Base-by-base conservation (phyloP, 495 filamentous ascomycete species). In the Annulohypoxylon stygium region DNA sequence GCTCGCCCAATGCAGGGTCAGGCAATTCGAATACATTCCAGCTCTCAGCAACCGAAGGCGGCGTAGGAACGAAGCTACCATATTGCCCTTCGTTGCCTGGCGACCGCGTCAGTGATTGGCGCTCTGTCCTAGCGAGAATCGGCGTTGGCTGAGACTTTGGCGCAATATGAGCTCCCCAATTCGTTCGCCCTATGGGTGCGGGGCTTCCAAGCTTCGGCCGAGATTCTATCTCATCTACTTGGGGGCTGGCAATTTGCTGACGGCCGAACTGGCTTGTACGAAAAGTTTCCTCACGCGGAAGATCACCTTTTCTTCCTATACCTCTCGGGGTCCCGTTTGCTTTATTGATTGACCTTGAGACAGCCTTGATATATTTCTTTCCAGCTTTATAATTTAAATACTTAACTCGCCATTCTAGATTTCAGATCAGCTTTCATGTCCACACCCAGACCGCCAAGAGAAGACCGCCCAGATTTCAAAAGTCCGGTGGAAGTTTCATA, bases 321-420 rank as follows among this genome's bases (percentile, higher is more conserved):
- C 23, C 48, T 39, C 78, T 81, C 67, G 85, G 89, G 0, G 87
- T 88, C 14, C 80, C 83, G 50, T 86, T 90, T 39, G 88, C 90
- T 53, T 89, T 87, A 61, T 87, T 83, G 71, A 93, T 83, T 69
- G 93, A 93, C 41, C 90, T 87, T n/a, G 87, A 79, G 57, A 97
- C 87, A 34, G 89, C 88, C 79, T 96, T 97, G 79, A 97, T 84
- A 79, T 93, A 91, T 83, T 97, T 97, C 81, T 97, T 97, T 33
- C 93, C 94, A 51, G 89, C 91, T 86, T 94, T 97, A 84, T 97
- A 97, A 82, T 97, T 89, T 65, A 97, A 86, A 81, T 97, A 97
- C 80, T 97, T 97, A 71, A 88, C 89, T 73, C 91, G 88, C 94
- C 94, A 97, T 87, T 97, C 94, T 84, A 68, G 14, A 5, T 51